Base-by-base conservation (phyloP, 140 eudicot genomes). In the Stevia rebaudiana region DNA sequence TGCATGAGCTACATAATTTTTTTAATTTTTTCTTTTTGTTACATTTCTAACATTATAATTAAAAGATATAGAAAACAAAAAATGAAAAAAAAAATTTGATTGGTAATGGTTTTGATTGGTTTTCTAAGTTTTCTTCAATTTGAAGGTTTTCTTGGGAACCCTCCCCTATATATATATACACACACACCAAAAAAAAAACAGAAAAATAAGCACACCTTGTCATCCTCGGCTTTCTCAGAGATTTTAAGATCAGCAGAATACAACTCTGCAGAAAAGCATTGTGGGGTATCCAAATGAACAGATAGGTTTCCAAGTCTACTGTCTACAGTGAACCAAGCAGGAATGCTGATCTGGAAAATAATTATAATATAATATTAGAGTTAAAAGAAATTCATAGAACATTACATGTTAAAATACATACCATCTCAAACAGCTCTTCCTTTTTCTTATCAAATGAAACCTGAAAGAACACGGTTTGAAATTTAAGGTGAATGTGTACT, bases 201-300 rank as follows among this genome's bases (percentile, higher is more conserved):
- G 54, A 28, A 52, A 72, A 55, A 46, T 53, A 63, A 46, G 67
- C 73, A 60, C 31, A 90, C 98, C 94, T 92, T 92, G 76, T 92
- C 98, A 80, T 92, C 98, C 74, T 92, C 98, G 6, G 96, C 81
- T 61, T 92, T 92, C 61, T 88, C 96, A 6, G 62, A 18, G 59
- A 92, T 88, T 76, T 77, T 69, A 47, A 92, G 95, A 70, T 92
- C 98, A 60, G 65, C 87, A 71, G 98, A 83, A 78, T 92, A 92
- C 98, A 85, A 83, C 78, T 92, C 98, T 13, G 98, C 96, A 13
- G 95, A 85, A 72, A 92, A 92, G 76, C 98, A 92, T 30, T 92
- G 98, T 13, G 98, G 94, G 25, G 96, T 85, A 25, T 92, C 98
- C 79, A 92, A 72, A 81, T 92, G 95, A 47, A 92, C 77, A 36